Percentiles rank a stretch among this genome's conserved stretches.
Evolutionary conservation across 768 basidiomycete genomes (phyloP).

Genomic region (button mushroom (Agaricus bisporus)): DNA sequence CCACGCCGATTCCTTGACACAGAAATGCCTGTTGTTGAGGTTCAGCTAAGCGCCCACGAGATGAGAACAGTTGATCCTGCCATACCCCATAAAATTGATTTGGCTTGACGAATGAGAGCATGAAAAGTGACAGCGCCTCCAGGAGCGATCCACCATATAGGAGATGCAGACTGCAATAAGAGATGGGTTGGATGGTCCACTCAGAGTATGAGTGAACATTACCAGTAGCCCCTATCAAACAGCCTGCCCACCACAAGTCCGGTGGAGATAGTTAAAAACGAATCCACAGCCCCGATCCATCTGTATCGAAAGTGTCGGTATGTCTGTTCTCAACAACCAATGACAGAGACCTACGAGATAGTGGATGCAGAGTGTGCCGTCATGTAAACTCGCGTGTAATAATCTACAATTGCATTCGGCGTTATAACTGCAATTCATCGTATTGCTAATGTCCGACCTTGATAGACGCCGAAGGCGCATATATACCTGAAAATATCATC

Average conservation of each 20-base stretch:
- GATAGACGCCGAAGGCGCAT: conserved; percentile 37
- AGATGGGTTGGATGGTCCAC: not conserved
- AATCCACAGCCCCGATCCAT: conserved; percentile 32
- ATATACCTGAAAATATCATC: conserved; percentile 22
- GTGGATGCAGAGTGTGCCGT: conserved; percentile 28
- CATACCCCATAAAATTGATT: conserved; percentile 37
- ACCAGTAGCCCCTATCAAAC: conserved; percentile 46
- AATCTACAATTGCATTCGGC: conserved; percentile 21
- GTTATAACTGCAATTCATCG: not conserved
- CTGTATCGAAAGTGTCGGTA: conserved; percentile 1
- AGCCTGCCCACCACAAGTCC: conserved; percentile 35
- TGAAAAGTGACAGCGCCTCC: conserved; percentile 31
- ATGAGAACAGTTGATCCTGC: not conserved
- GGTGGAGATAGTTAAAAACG: conserved; percentile 33
- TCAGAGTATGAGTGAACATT: conserved; percentile 10
- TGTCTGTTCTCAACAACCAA: not conserved
- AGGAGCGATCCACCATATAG: conserved; percentile 30
- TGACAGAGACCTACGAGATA: conserved; percentile 26
- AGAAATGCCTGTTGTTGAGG: conserved; percentile 28
- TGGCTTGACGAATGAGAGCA: conserved; percentile 39
- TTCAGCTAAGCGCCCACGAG: not conserved
- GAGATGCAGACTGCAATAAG: conserved; percentile 19
- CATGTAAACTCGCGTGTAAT: conserved; percentile 31
- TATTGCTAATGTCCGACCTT: conserved; percentile 21
- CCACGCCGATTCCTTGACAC: conserved; percentile 36